phyloP scores from a whole-genome alignment of 2,329 filamentous ascomycete species.

The Neofusicoccum parvum region DNA sequence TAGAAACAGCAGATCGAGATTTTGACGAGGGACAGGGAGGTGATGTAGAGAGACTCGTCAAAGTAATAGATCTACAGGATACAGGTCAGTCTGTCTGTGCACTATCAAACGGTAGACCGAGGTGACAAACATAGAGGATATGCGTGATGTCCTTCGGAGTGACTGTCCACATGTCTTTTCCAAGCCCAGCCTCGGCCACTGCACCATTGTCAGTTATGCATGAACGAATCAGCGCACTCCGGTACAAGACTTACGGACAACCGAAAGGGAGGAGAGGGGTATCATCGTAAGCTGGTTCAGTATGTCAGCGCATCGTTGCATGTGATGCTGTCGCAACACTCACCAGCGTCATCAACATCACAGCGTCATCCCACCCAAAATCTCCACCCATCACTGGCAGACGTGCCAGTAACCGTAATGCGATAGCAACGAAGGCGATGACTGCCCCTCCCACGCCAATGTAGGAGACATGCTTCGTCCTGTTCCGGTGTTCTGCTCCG shows the following conservation, averaged over 20 bases:
- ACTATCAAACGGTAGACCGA: neutral
- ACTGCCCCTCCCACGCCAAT: slow-evolving; percentile 38
- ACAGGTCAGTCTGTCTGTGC: neutral
- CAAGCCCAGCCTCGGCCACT: slow-evolving; percentile 46
- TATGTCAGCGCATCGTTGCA: neutral
- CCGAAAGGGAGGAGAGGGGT: slow-evolving; percentile 30
- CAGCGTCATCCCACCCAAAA: slow-evolving; percentile 42
- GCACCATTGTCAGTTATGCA: neutral
- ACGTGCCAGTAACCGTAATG: slow-evolving; percentile 42
- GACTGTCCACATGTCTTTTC: slow-evolving; percentile 56
- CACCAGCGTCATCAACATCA: slow-evolving; percentile 27
- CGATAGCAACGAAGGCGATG: slow-evolving; percentile 37
- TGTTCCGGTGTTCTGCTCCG: slow-evolving; percentile 41
- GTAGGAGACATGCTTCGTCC: slow-evolving; percentile 33
- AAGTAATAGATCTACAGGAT: slow-evolving; percentile 33
- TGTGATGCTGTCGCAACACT: neutral
- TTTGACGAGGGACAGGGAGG: slow-evolving; percentile 31
- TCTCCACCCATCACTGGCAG: slow-evolving; percentile 34
- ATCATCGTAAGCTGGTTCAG: slow-evolving; percentile 27
- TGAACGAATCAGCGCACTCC: neutral
- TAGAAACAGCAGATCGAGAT: slow-evolving; percentile 37
- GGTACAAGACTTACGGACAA: neutral
- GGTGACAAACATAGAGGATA: slow-evolving; percentile 39
- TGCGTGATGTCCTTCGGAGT: slow-evolving; percentile 44
- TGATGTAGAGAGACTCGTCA: slow-evolving; percentile 38